A percentile compares a stretch with the other conserved stretches of the same genome.
These are phyloP conservation scores for Phoma herbarum DNA, from an alignment of 2,329 filamentous ascomycete genomes.

Conservation along the genomic window DNA sequence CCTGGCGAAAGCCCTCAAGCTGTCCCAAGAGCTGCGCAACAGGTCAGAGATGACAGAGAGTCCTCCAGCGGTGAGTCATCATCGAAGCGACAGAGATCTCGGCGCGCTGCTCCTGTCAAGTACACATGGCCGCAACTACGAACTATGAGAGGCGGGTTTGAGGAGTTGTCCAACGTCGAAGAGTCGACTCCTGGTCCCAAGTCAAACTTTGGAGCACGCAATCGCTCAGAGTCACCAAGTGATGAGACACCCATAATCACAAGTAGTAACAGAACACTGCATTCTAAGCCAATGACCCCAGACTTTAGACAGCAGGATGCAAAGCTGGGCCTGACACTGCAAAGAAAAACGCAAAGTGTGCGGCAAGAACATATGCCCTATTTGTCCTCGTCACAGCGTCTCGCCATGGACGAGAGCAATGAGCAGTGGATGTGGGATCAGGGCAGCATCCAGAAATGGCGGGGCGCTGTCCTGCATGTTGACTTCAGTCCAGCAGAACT, in stretches of 20 bases:
- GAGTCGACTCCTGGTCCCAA: background rate
- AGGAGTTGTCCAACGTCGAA: conserved; percentile 15
- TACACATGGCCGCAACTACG: conserved; percentile 39
- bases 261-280: conserved; percentile 24
- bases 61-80: conserved; percentile 34
- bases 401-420: conserved; percentile 21
- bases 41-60: conserved; percentile 22
- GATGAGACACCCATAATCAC: conserved; percentile 23
- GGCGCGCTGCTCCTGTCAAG: conserved; percentile 37
- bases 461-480: conserved; percentile 43
- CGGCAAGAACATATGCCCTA: conserved; percentile 35
- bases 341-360: background rate
- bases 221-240: conserved; percentile 24
- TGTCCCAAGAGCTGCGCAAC: background rate
- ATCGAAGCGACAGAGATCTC: conserved; percentile 27
- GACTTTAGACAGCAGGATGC: conserved; percentile 35
- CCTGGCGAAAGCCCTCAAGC: background rate
- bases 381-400: conserved; percentile 35
- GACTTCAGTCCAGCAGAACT: conserved; percentile 45
- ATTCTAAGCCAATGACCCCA: conserved; percentile 31
- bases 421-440: conserved; percentile 39
- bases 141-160: conserved; percentile 7
- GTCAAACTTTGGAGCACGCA: background rate
- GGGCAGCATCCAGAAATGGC: conserved; percentile 36
- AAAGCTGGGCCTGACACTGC: conserved; percentile 25